Evolutionary conservation across 768 basidiomycete species (phyloP), one percentile per base, ranked within the genome.

Genomic region (Favolaschia claudopus): DNA sequence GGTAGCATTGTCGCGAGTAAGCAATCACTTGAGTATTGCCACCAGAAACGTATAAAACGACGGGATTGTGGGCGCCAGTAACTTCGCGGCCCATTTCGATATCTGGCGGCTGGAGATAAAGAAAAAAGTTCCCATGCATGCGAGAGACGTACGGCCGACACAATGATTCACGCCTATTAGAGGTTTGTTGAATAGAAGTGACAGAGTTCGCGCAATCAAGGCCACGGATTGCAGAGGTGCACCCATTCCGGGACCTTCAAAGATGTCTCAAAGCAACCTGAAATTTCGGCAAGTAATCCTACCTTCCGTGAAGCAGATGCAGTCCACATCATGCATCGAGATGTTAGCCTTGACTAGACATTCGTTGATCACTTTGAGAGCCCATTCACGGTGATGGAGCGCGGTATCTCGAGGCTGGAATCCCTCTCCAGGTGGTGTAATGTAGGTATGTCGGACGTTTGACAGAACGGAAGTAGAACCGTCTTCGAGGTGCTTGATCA

Each of bases 1-100:
- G 87, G 72, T 99, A 99, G 62, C 95, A 87, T 73, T 99, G 95
- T 58, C 92, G 89, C 20, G 96, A 99, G 74, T 99, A 99, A 1
- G 97, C 97, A 67, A 99, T 99, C 15, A 99, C 96, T 75, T 99
- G 97, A 0, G 97, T 99, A 74, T 99, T 99, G 5, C 97, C 97
- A 13, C 97, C 97, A 0, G 97, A 99, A 19, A 99, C 97, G 69
- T 99, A 99, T 32, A 99, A 86, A 7, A 99, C 95, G 66, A 99
- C 89, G 1, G 97, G 97, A 69, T 99, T 95, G 59, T 89, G 88
- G 5, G 97, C 96, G 43, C 90, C 91, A 3, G 97, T 99, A 63
- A 99, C 92, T 63, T 93, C 85, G 37, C 97, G 85, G 32, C 97
- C 97, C 91, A 99, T 99, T 75, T 99, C 97, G 64, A 99, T 99